Evolutionary conservation across 1,284 basidiomycete genomes (phyloP).

Genomic region (Trametes hirsuta): DNA sequence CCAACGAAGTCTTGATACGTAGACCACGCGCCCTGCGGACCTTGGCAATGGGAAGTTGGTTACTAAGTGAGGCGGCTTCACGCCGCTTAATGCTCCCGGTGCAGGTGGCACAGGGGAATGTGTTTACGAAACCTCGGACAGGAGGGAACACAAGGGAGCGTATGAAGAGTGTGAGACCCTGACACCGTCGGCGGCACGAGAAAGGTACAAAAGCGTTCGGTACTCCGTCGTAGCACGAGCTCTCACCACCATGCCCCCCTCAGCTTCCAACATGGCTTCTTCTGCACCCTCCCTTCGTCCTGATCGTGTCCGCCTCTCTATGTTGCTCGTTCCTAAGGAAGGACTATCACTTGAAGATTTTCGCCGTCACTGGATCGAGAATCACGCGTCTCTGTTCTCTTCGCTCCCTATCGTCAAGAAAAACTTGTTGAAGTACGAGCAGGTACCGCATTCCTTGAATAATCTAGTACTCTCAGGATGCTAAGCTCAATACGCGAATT

Average conservation of each 20-base stretch:
- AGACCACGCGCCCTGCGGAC: too few relatives aligned
- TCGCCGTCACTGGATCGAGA: conserved; percentile 19
- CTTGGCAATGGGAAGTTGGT: too few relatives aligned
- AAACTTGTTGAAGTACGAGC: conserved; percentile 26
- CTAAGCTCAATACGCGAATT: too few relatives aligned
- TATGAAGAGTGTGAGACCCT: too few relatives aligned
- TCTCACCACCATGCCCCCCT: background rate
- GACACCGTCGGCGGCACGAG: background rate
- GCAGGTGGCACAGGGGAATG: too few relatives aligned
- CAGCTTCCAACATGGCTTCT: background rate
- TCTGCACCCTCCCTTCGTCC: background rate
- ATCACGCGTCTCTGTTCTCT: conserved; percentile 21
- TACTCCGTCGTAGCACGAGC: too few relatives aligned
- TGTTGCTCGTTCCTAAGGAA: conserved; percentile 18
- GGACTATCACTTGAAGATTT: conserved; percentile 25
- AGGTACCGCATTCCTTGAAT: conserved; percentile 4
- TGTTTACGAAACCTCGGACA: too few relatives aligned
- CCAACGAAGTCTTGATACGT: too few relatives aligned
- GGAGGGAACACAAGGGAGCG: too few relatives aligned
- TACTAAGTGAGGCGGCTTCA: too few relatives aligned
- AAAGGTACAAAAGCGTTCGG: background rate
- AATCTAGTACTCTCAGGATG: background rate
- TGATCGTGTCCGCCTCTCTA: conserved; percentile 21
- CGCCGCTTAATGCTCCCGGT: too few relatives aligned
- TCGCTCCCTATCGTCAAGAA: conserved; percentile 22